A percentile compares a stretch with the other conserved stretches of the same genome.
phyloP scores from a whole-genome alignment of 805 yeast species.

The Candida awuae region DNA sequence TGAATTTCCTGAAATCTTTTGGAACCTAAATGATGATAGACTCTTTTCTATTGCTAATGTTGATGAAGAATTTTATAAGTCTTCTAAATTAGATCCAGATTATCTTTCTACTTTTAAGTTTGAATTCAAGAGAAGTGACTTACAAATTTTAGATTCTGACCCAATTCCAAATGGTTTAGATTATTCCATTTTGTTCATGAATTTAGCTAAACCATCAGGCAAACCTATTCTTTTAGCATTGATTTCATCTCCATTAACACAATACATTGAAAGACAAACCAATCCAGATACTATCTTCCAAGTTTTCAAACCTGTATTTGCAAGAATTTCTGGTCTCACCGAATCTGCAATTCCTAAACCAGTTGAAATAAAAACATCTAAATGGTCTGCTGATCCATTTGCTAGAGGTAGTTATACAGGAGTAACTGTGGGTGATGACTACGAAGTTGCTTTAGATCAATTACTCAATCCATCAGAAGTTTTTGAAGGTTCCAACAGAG shows the following conservation, averaged over 20 bases:
- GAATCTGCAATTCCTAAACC: conserved; percentile 21
- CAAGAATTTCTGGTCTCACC: conserved; percentile 23
- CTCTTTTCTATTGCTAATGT: conserved; percentile 26
- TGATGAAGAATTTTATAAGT: conserved; percentile 20
- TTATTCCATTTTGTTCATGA: conserved; percentile 25
- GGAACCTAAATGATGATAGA: conserved; percentile 33
- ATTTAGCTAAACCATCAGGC: conserved; percentile 22
- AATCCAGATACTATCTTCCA: conserved; percentile 36
- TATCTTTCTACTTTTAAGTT: neutral
- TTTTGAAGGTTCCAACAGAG: conserved; percentile 29
- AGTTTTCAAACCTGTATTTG: conserved; percentile 36
- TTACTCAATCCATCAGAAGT: conserved; percentile 35
- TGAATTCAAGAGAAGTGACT: conserved; percentile 8
- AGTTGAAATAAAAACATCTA: conserved; percentile 24
- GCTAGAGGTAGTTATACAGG: conserved; percentile 40
- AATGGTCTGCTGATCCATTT: conserved; percentile 47
- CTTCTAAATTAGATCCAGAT: conserved; percentile 2
- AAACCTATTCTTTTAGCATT: conserved; percentile 38
- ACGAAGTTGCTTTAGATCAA: conserved; percentile 29
- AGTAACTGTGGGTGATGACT: conserved; percentile 23
- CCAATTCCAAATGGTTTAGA: conserved; percentile 20
- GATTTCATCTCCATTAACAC: conserved; percentile 43
- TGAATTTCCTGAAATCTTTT: conserved; percentile 39
- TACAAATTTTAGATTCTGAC: conserved; percentile 3
- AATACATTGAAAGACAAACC: conserved; percentile 34